Base-by-base conservation (phyloP, 1,284 basidiomycete genomes). In the Waitea zeae region DNA sequence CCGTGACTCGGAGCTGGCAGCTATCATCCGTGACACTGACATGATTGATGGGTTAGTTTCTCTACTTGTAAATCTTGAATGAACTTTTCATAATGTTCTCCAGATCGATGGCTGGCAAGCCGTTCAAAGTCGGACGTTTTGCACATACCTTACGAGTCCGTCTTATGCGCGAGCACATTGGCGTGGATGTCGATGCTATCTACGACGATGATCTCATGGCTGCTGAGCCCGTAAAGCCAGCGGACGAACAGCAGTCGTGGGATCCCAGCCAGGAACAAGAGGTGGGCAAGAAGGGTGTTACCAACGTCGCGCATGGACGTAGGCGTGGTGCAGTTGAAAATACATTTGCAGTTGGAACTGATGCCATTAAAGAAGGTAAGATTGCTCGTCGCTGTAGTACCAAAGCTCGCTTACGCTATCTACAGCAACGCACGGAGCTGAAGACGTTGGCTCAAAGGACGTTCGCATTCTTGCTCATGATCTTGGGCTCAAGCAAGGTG, bases 131-230 rank as follows among this genome's bases (percentile, higher is more conserved):
- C 40, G 93, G 93, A 12, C 77, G 92, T 4, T 98, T 95, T 53
- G 89, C 95, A 5, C 95, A 98, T 54, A 86, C 86, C 2, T 66
- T 99, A 17, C 79, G 93, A 7, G 65, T 98, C 33, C 75, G 92
- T 5, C 64, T 98, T 33, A 99, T 99, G 93, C 70, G 86, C 36
- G 93, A 99, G 52, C 93, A 99, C 52, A 61, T 93, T 37, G 93
- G 93, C 3, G 67, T 97, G 37, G 90, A 98, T 51, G 90, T 97
- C 17, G 93, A 99, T 50, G 70, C 74, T 5, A 62, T 96, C 45
- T 76, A 80, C 39, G 79, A 88, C 43, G 81, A 83, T 42, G 76
- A 74, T 37, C 53, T 81, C 14, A 71, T 75, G 62, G 57, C 61
- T 0, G 55, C 61, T 12, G 64, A 73, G 7, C 70, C 76, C 2